These are phyloP conservation scores for Rhodamnia argentea DNA, from an alignment of 345 rosid genomes.

Conservation along the genomic window DNA sequence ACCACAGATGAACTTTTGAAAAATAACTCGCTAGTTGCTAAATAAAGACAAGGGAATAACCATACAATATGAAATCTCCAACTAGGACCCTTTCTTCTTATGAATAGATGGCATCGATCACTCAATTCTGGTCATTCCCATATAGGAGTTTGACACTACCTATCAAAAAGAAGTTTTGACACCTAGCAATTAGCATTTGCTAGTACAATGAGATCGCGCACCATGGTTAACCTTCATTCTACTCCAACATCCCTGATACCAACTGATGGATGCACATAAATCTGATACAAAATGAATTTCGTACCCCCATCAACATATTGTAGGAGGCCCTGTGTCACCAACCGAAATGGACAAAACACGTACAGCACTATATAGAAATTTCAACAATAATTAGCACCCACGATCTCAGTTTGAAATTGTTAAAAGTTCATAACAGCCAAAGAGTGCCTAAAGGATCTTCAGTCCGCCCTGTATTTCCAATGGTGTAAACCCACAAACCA, in stretches of 20 bases:
- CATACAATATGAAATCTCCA: neutral
- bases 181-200: neutral
- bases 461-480: neutral
- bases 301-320: neutral
- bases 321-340: neutral
- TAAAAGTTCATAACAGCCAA: neutral
- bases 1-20: neutral
- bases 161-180: neutral
- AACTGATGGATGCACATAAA: neutral
- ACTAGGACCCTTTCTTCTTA: neutral
- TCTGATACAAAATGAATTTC: neutral
- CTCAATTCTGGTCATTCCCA: neutral
- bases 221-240: neutral
- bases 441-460: neutral
- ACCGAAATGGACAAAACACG: neutral
- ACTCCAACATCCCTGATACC: neutral
- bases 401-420: neutral
- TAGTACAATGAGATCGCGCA: neutral
- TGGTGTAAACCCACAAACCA: neutral
- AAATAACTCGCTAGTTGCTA: neutral
- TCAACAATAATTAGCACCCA: neutral
- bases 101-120: neutral
- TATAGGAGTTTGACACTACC: neutral
- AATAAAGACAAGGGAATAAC: neutral
- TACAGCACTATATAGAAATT: neutral